Evolutionary conservation across 306 rosid genomes (phyloP).

Genomic region (Senna tora): DNA sequence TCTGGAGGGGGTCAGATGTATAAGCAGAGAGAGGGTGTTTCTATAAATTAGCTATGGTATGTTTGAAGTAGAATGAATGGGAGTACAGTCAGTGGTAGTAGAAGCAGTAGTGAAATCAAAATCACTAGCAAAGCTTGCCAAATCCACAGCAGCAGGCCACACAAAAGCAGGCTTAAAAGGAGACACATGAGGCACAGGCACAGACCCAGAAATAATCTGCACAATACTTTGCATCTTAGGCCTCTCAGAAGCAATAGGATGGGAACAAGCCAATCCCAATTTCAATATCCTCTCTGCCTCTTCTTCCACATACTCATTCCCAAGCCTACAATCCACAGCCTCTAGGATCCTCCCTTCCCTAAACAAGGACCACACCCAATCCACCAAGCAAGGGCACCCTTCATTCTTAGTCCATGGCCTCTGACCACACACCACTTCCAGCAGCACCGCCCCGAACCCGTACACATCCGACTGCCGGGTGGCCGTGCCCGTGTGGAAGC

Average conservation of each 20-base stretch:
- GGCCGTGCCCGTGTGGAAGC: constrained; percentile 79
- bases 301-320: constrained; percentile 49
- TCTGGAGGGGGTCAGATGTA: no score
- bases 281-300: constrained; percentile 67
- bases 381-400: constrained; percentile 58
- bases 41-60: no score
- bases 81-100: constrained; percentile 30
- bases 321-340: constrained; percentile 60
- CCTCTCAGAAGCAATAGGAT: constrained; percentile 63
- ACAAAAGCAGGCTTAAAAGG: constrained; percentile 72
- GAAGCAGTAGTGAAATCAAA: constrained; percentile 22
- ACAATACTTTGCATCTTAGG: constrained; percentile 62
- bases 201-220: constrained; percentile 68
- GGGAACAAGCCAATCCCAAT: constrained; percentile 74
- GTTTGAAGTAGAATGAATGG: constrained; percentile 2
- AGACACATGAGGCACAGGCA: constrained; percentile 58
- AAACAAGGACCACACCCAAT: constrained; percentile 81
- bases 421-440: constrained; percentile 72
- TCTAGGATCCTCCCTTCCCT: constrained; percentile 52
- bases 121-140: constrained; percentile 38
- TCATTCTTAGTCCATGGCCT: constrained; percentile 65
- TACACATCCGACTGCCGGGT: constrained; percentile 67
- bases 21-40: no score
- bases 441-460: constrained; percentile 69
- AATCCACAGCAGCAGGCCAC: constrained; percentile 66